phyloP scores from a whole-genome alignment of 768 basidiomycete genomes.

The Termitomyces sp. region DNA sequence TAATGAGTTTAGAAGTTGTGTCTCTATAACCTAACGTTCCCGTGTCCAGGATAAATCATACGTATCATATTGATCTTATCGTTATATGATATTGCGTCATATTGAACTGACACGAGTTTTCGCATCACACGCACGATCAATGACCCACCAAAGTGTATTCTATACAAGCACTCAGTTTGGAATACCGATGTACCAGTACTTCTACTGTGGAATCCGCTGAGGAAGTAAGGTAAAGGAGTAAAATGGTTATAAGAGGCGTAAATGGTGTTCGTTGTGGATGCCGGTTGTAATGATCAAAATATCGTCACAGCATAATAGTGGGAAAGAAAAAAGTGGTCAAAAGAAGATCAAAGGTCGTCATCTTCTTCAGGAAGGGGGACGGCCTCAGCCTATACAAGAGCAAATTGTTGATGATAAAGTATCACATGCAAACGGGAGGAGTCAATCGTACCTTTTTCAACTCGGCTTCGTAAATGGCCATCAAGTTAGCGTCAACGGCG shows the following conservation, averaged over 20 bases:
- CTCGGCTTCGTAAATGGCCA: conserved; percentile 76
- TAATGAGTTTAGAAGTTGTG: not conserved
- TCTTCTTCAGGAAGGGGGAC: conserved; percentile 98
- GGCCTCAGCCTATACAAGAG: conserved; percentile 60
- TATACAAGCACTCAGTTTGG: conserved; percentile 13
- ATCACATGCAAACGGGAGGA: not conserved
- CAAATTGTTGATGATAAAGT: not conserved
- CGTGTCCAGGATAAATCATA: no score
- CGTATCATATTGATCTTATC: no score
- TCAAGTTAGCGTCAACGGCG: conserved; percentile 69
- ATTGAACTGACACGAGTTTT: no score
- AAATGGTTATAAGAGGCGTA: conserved; percentile 14
- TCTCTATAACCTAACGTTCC: no score
- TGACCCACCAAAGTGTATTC: conserved; percentile 9
- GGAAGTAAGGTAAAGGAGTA: conserved; percentile 11
- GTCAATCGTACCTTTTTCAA: conserved; percentile 51
- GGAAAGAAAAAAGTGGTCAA: conserved; percentile 13
- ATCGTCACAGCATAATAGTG: conserved; percentile 18
- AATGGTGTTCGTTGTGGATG: conserved; percentile 22
- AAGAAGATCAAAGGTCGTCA: conserved; percentile 62
- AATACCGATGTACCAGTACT: conserved; percentile 13
- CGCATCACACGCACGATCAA: not conserved
- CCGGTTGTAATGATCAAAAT: conserved; percentile 20
- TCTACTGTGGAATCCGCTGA: conserved; percentile 13
- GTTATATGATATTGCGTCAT: no score